These are phyloP conservation scores for Chlamydomonas schloesseri DNA, from an alignment of 139 green algal genomes.

Conservation along the genomic window DNA sequence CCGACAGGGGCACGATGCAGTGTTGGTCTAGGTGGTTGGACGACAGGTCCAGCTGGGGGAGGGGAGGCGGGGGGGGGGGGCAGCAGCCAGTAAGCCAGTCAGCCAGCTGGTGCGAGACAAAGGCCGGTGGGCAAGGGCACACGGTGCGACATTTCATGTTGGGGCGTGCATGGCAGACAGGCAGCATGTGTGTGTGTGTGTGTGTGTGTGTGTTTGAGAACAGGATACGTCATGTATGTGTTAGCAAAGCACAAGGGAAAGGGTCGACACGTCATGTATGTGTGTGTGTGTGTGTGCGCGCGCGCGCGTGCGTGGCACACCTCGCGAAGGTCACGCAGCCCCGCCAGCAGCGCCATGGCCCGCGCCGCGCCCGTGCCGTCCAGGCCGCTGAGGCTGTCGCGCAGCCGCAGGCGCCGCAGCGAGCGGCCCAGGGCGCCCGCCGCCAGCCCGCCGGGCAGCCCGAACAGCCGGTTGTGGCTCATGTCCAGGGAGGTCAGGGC, in stretches of 20 bases:
- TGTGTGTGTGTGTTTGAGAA: too few species aligned
- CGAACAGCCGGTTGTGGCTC: constrained; percentile 22
- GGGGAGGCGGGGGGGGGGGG: too few species aligned
- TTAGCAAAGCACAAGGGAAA: too few species aligned
- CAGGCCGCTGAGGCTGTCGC: background rate
- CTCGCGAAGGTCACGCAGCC: background rate
- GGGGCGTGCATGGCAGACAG: too few species aligned
- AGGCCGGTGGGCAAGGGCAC: too few species aligned
- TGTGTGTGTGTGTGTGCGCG: too few species aligned
- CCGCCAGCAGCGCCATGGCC: constrained; percentile 14
- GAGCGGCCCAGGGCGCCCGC: background rate
- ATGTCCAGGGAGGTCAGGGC: constrained; percentile 4
- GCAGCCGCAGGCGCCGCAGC: constrained; percentile 1
- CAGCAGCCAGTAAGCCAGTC: too few species aligned
- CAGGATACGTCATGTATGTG: too few species aligned
- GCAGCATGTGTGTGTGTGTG: too few species aligned
- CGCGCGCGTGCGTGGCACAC: background rate
- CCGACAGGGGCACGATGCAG: constrained; percentile 6
- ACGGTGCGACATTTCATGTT: too few species aligned
- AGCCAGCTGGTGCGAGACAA: too few species aligned
- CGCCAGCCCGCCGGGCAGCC: background rate
- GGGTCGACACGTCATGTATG: too few species aligned
- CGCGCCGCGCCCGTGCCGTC: background rate
- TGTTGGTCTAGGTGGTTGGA: constrained; percentile 37
- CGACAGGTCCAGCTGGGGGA: constrained; percentile 20